Base-by-base conservation (phyloP, 768 basidiomycete genomes). In the Trametes coccinea region DNA sequence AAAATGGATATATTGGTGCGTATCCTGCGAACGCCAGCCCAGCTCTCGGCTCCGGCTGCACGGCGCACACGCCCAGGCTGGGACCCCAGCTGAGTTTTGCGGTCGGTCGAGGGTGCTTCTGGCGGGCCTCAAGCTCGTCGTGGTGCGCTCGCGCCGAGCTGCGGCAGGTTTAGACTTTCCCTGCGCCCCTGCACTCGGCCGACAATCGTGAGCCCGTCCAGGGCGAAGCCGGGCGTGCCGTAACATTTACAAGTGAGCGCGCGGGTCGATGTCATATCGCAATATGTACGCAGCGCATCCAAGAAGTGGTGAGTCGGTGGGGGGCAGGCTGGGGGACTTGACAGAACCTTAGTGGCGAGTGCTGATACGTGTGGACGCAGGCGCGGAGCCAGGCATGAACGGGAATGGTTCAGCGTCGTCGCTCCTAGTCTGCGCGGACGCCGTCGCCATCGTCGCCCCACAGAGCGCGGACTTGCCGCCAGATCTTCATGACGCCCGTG, bases 401-500 rank as follows among this genome's bases (percentile, higher is more conserved):
- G 31, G 53, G 43, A 7, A 55, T 31, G 39, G 40, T 5, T 30
- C 16, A 33, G 48, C 39, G 39, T 29, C 54, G 33, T 16, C n/a
- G 17, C 8, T 34, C 39, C 14, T 13, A 14, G 41, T n/a, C 37
- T 8, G 22, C 5, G 31, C 13, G 8, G 10, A 9, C 41, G 11
- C 17, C 60, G 54, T 13, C 46, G 56, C 14, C 48, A 33, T 34
- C 27, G 27, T 43, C 53, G 31, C 65, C 67, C 86, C 86, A 87
- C 49, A 82, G 71, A 48, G 72, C 70, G 59, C 78, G 78, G 37
- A 77, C 83, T 50, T 80, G 74, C 55, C 83, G 82, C 90, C 89
- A 92, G 55, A 91, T 80, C 75, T 92, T 92, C 68, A 83, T 68
- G 39, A 89, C 83, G 29, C 90, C 90, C 13, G 87, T 90, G 63